Evolutionary conservation across 192 early-diverging fungal species (phyloP), one percentile per base, ranked within the genome.

Genomic region (Diversispora epigaea): DNA sequence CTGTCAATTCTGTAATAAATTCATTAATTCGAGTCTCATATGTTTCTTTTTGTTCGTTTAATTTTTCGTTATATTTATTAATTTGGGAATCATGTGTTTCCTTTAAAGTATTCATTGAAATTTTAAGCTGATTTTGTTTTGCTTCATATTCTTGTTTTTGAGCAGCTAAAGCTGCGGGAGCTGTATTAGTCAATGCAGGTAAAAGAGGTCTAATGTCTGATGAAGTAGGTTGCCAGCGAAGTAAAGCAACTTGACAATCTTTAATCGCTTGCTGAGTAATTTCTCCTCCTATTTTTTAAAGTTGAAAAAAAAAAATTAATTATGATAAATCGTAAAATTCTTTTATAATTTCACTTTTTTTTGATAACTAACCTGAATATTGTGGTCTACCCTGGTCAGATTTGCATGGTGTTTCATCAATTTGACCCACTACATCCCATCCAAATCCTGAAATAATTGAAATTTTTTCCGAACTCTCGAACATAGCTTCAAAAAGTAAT

Each of bases 381-480:
- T 47, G 21, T 41, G 25, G 22, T 54, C n/a, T 54, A 32, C 47
- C 47, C n/a, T 41, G 17, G 14, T 52, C 10, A 75, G 47, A 22
- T 22, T 63, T 46, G 12, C 52, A 75, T 65, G 58, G 46, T 47
- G 25, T 64, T 9, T 10, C 0, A 39, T 75, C 49, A 65, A 75
- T 41, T 52, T 65, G 62, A 32, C 41, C 46, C 7, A 75, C 12
- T 55, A 75, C 9, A 21, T 75, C 22, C 60, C 77, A 73, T 41
- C 82, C 82, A 66, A 80, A 80, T 6, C 79, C 82, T 14, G 77
- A 68, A 68, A 83, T 80, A 9, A 83, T 71, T 4, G 82, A 79
- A 74, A 80, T 76, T 57, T 80, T 80, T 73, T 83, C 79, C 1
- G 82, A 66, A 45, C 73, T 72, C 47, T 83, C 82, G 32, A 83